Base-by-base conservation (phyloP, 2,329 filamentous ascomycete species). In the Exserohilum rostratum region DNA sequence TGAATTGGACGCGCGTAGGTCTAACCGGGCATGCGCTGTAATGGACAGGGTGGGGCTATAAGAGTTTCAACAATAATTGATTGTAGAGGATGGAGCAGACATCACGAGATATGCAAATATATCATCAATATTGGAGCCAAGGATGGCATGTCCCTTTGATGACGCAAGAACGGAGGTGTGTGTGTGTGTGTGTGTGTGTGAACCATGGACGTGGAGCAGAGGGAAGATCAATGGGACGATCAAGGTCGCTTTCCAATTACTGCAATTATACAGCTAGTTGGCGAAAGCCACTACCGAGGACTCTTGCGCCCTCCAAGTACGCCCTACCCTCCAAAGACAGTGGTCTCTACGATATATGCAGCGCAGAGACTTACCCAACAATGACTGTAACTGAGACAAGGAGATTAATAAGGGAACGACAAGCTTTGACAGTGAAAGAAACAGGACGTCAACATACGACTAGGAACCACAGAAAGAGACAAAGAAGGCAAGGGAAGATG, bases 211-310 rank as follows among this genome's bases (percentile, higher is more conserved):
- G 40, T 31, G 11, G 34, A 46, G 40, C 22, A 46, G 38, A 53
- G 45, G 52, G 46, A 51, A n/a, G n/a, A n/a, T n/a, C n/a, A n/a
- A n/a, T n/a, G n/a, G n/a, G n/a, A n/a, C 48, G 53, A 57, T 51
- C 48, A 61, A 58, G 43, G 53, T 61, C 58, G 57, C 64, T 68
- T 68, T 69, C 63, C 67, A 65, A 69, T 71, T 69, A 69, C 61
- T 45, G 43, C 30, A 45, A 45, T 34, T 45, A 50, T 39, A 60
- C 58, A 66, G 58, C 57, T 65, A 66, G 54, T 42, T 56, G 50
- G 57, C 58, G 58, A 53, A 61, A 56, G 49, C 51, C 55, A 61
- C 53, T 57, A 60, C 50, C 53, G 50, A 60, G 64, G 64, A 69
- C 64, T 61, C 61, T 63, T 61, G 64, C 66, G 56, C 70, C 67